These are phyloP conservation scores for Candida succiphila DNA, from an alignment of 805 yeast species.

Conservation along the genomic window DNA sequence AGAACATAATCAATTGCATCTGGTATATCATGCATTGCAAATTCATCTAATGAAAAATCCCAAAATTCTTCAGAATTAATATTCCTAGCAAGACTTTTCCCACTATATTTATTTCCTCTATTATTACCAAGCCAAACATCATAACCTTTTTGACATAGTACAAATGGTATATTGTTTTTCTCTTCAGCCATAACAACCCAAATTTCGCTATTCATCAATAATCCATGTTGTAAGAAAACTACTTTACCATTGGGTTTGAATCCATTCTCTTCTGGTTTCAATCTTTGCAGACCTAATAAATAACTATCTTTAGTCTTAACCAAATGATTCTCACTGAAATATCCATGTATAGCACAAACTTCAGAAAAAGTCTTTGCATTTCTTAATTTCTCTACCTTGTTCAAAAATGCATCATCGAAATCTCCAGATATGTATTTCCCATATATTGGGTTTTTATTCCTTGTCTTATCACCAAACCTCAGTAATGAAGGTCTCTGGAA, in stretches of 20 bases:
- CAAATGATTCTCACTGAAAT: conserved; percentile 63
- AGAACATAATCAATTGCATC: conserved; percentile 70
- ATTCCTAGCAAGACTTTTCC: conserved; percentile 51
- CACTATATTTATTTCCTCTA: conserved; percentile 85
- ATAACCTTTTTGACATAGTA: conserved; percentile 69
- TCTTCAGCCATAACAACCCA: conserved; percentile 32
- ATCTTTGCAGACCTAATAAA: conserved; percentile 63
- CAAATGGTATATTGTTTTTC: conserved; percentile 56
- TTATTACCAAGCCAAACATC: conserved; percentile 95
- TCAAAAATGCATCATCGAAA: conserved; percentile 5
- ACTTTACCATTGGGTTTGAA: conserved; percentile 31
- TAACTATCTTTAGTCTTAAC: conserved; percentile 74
- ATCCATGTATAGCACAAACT: conserved; percentile 61
- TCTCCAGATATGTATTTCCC: conserved; percentile 1
- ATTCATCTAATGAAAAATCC: conserved; percentile 90
- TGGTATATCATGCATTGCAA: conserved; percentile 87
- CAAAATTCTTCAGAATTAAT: conserved; percentile 48
- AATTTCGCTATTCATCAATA: conserved; percentile 80
- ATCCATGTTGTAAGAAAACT: conserved; percentile 85
- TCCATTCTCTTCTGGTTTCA: conserved; percentile 28
- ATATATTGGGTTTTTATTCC: conserved; percentile 3
- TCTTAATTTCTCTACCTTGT: conserved; percentile 25
- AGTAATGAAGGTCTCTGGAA: conserved; percentile 1
- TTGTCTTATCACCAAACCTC: neutral
- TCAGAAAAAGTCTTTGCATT: conserved; percentile 47